Evolutionary conservation across 495 filamentous ascomycete genomes (phyloP).

Genomic region (Xanthoparmelia taractica): DNA sequence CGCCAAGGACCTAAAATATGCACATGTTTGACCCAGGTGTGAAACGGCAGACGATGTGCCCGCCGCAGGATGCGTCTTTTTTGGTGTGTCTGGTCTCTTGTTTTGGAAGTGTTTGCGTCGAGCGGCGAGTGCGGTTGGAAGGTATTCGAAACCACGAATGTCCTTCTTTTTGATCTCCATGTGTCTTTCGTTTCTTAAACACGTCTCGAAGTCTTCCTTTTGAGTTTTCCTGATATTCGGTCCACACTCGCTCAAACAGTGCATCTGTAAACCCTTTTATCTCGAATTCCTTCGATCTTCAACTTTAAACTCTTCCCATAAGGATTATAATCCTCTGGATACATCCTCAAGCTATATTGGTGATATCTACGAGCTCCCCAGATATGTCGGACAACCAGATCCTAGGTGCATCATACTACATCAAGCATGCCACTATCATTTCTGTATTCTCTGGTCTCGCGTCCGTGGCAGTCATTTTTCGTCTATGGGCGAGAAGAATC

Average conservation of each 20-base stretch:
- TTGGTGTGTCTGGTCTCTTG: background rate
- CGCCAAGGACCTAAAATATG: background rate
- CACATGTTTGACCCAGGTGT: background rate
- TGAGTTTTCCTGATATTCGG: background rate
- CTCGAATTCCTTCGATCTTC: background rate
- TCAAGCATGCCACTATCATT: constrained; percentile 11
- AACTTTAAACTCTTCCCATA: background rate
- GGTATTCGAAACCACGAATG: background rate
- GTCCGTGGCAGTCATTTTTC: constrained; percentile 10
- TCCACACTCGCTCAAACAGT: background rate
- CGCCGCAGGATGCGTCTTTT: background rate
- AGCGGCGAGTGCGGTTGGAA: background rate
- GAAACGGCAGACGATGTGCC: background rate
- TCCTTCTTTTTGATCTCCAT: background rate
- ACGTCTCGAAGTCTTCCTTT: background rate
- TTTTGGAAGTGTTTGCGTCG: background rate
- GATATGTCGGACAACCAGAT: background rate
- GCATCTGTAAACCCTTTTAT: too few relatives aligned
- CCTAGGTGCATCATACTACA: background rate
- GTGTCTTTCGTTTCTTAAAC: background rate
- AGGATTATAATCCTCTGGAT: background rate
- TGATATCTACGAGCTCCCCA: background rate
- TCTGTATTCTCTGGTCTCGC: constrained; percentile 15
- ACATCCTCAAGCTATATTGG: background rate
- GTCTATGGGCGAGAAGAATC: constrained; percentile 21